Percentiles rank a stretch among this genome's conserved stretches.
These are phyloP conservation scores for Phlebiopsis gigantea DNA, from an alignment of 768 basidiomycete genomes.

Conservation along the genomic window DNA sequence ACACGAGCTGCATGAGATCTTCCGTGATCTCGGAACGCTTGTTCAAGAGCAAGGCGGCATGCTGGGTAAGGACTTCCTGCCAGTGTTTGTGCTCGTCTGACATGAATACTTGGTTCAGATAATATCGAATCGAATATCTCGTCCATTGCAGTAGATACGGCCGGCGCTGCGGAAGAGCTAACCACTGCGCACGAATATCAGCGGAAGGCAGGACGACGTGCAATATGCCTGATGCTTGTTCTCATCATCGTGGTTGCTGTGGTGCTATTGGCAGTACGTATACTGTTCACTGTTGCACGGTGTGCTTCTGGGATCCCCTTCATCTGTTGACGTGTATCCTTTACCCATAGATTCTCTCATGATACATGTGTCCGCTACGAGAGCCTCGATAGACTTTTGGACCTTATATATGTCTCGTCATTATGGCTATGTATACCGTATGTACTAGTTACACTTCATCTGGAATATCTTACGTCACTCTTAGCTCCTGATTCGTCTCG, in stretches of 20 bases:
- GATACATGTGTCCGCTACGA: constrained; percentile 8
- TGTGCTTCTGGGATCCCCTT: constrained; percentile 22
- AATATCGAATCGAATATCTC: constrained; percentile 94
- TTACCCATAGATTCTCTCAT: constrained; percentile 22
- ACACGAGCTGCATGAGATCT: constrained; percentile 93
- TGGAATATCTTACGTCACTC: constrained; percentile 8
- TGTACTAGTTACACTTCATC: constrained; percentile 6
- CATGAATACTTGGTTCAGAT: constrained; percentile 41
- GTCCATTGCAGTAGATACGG: constrained; percentile 77
- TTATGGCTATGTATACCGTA: constrained; percentile 10
- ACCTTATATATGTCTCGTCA: neutral
- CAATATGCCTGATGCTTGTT: constrained; percentile 86
- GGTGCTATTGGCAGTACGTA: constrained; percentile 86
- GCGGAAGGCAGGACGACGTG: constrained; percentile 85
- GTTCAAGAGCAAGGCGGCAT: constrained; percentile 93
- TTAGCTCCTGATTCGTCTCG: neutral
- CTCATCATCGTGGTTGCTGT: constrained; percentile 81
- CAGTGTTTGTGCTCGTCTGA: neutral
- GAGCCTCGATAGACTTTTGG: neutral
- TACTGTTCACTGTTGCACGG: constrained; percentile 20
- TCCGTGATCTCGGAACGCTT: constrained; percentile 91
- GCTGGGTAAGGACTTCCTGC: constrained; percentile 61
- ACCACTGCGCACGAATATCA: constrained; percentile 90
- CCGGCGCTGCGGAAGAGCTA: constrained; percentile 80
- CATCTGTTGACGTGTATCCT: constrained; percentile 17